Percentiles rank a stretch among this genome's conserved stretches.
phyloP scores from a whole-genome alignment of 2,329 filamentous ascomycete genomes.

The Zarea fungicola region DNA sequence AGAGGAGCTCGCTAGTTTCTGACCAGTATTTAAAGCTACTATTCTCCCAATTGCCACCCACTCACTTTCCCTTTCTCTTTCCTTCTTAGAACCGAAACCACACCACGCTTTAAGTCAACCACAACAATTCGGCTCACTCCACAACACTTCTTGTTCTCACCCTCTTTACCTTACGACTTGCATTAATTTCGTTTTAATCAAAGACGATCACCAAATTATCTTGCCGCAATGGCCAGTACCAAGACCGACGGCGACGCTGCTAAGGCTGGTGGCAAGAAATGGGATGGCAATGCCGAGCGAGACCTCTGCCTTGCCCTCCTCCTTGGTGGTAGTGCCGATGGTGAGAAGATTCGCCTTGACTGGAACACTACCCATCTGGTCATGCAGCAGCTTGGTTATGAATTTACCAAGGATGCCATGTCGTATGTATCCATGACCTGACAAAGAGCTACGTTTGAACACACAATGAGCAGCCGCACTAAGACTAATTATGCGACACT shows the following conservation, averaged over 20 bases:
- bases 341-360: constrained; percentile 24
- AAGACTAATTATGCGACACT: not conserved
- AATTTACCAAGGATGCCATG: constrained; percentile 35
- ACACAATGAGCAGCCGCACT: no score
- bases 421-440: constrained; percentile 25
- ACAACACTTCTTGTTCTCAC: not conserved
- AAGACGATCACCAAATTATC: not conserved
- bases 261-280: constrained; percentile 27
- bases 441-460: not conserved
- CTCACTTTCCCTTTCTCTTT: not conserved
- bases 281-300: constrained; percentile 31
- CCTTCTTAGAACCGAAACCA: no score
- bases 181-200: no score
- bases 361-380: constrained; percentile 28
- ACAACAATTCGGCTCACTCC: not conserved
- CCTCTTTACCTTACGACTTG: not conserved
- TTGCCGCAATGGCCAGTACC: constrained; percentile 2
- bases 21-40: not conserved
- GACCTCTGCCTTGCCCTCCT: constrained; percentile 35
- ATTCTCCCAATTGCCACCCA: not conserved
- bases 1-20: no score
- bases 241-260: constrained; percentile 2
- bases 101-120: not conserved
- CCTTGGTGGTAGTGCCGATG: constrained; percentile 21
- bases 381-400: constrained; percentile 30